phyloP scores from a whole-genome alignment of 352 stramenopile species.

The Pelagophyceae sp. region DNA sequence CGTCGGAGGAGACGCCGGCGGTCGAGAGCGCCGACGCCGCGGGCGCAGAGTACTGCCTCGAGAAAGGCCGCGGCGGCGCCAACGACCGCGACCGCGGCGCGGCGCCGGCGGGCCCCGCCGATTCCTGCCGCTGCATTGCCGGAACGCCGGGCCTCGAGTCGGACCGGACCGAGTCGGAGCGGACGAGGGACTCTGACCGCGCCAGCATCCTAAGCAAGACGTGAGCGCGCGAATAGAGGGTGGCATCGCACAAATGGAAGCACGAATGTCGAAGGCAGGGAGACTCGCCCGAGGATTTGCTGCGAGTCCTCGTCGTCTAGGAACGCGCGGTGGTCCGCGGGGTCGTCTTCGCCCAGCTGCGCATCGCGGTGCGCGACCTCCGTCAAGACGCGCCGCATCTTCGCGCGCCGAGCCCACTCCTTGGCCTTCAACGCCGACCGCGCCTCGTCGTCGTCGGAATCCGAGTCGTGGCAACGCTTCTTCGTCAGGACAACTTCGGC shows the following conservation, averaged over 20 bases:
- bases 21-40: no score
- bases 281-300: neutral
- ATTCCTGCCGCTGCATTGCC: neutral
- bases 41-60: no score
- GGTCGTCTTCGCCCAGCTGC: neutral
- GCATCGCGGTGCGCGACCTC: neutral
- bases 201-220: neutral
- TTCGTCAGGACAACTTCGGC: no score
- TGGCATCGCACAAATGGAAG: neutral
- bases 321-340: neutral
- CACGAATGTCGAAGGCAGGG: neutral
- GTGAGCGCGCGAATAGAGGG: neutral
- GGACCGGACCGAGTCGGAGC: neutral
- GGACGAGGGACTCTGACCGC: neutral
- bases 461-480: no score
- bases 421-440: neutral
- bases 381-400: slow-evolving; percentile 10
- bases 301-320: slow-evolving; percentile 8
- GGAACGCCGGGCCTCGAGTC: neutral
- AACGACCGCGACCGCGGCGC: neutral
- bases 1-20: neutral
- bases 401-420: neutral
- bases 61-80: no score
- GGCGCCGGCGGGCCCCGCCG: neutral
- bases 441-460: neutral